phyloP scores from a whole-genome alignment of 176 grass and related monocot species.

The Panicum miliaceum region DNA sequence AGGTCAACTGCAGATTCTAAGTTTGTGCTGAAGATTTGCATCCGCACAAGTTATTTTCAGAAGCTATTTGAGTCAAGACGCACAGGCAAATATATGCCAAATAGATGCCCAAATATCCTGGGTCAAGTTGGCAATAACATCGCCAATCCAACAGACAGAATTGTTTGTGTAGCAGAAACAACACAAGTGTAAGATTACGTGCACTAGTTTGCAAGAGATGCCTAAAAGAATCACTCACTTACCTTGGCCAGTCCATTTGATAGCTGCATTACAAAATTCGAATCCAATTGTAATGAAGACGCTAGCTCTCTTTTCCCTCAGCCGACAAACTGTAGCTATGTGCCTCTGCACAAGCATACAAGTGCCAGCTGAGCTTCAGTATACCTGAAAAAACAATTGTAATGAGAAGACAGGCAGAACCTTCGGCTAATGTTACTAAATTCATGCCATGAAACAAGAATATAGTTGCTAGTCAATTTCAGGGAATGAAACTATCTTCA shows the following conservation, averaged over 20 bases:
- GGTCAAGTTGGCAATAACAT: conserved; percentile 35
- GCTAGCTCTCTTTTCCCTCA: background rate
- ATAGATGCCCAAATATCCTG: conserved; percentile 29
- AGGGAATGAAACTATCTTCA: conserved; percentile 10
- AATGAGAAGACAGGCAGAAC: conserved; percentile 38
- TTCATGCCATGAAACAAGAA: conserved; percentile 43
- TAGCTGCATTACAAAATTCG: background rate
- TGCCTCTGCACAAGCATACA: conserved; percentile 25
- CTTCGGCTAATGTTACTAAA: conserved; percentile 35
- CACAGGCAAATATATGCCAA: conserved; percentile 37
- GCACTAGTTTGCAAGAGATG: conserved; percentile 12
- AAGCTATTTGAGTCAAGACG: conserved; percentile 32
- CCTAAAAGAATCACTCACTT: conserved; percentile 27
- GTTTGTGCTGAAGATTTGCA: conserved; percentile 35
- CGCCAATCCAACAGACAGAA: background rate
- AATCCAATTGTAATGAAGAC: conserved; percentile 10
- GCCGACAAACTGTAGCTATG: conserved; percentile 17
- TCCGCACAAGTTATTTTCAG: conserved; percentile 41
- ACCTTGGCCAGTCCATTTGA: conserved; percentile 6
- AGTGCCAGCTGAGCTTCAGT: conserved; percentile 19
- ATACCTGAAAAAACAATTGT: conserved; percentile 34
- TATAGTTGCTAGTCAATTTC: conserved; percentile 16
- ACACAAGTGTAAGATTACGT: background rate
- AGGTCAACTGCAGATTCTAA: conserved; percentile 51
- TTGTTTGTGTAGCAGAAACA: background rate